Evolutionary conservation across 495 filamentous ascomycete species (phyloP), one percentile per base, ranked within the genome.

Genomic region (Aspergillus ellipticus): DNA sequence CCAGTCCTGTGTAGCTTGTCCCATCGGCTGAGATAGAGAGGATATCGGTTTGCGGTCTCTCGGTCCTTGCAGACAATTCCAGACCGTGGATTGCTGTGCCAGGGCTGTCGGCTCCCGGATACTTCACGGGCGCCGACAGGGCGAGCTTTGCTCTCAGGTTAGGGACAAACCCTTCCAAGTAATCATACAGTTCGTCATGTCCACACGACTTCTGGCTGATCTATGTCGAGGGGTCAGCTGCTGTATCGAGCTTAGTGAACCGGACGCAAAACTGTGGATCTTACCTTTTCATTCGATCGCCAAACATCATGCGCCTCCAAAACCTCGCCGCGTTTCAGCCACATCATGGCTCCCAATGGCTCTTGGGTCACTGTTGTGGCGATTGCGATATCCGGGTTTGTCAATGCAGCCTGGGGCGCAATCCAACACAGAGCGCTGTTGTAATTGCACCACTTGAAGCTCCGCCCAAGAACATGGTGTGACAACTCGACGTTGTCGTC

Each of bases 361-460:
- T 60, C 58, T 6, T 56, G 49, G 20, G 41, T 22, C 11, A 60
- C 49, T 1, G 58, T 60, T 28, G 42, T 53, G 2, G 17, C 31
- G 0, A 37, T 28, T 1, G 58, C 58, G 2, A 50, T 39, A 0
- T 19, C 17, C 1, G 58, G 53, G 28, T 60, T 54, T 11, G 53
- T 56, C 42, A 60, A 15, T 2, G 53, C 53, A 16, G 53, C 11
- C 20, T 42, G 16, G 2, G 58, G 42, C 5, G 42, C 58, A 15
- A 60, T 56, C 53, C 53, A 60, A 42, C 47, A 52, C 58, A 60
- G 49, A 4, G 58, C 53, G 26, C 58, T 60, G 53, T 60, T 56
- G 16, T 60, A 60, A 35, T 60, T 60, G 49, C 58, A 60, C 58
- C 58, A 60, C 35, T 60, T 60, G 43, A 51, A 60, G 16, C 42